Conservation (phyloP, 345 rosid genomes). For the Jatropha curcas region DNA sequence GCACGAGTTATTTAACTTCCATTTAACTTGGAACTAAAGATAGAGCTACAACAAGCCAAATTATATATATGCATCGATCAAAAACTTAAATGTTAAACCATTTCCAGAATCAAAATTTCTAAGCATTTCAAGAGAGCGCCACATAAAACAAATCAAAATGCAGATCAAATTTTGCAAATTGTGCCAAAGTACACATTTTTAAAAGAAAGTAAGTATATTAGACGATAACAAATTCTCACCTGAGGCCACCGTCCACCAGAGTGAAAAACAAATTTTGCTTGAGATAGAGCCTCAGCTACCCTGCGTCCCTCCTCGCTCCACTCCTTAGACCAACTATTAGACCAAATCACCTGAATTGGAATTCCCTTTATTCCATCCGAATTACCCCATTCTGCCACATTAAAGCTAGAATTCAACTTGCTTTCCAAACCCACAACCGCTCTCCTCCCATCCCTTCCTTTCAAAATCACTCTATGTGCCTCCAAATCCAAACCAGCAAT, state of each 20-base stretch:
- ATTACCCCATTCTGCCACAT: slow-evolving; percentile 73
- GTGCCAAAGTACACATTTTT: neutral
- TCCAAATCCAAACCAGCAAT: slow-evolving; percentile 49
- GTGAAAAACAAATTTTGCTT: slow-evolving; percentile 65
- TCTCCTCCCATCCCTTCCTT: slow-evolving; percentile 66
- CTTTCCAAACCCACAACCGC: slow-evolving; percentile 57
- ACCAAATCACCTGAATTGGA: slow-evolving; percentile 85
- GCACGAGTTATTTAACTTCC: neutral
- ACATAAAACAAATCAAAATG: slow-evolving; percentile 1
- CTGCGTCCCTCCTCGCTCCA: slow-evolving; percentile 67
- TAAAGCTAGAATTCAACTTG: slow-evolving; percentile 75
- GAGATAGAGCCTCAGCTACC: slow-evolving; percentile 67
- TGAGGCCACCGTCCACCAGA: slow-evolving; percentile 92
- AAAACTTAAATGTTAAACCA: neutral
- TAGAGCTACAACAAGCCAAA: too few relatives aligned
- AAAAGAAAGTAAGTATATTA: neutral
- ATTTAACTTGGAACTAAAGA: too few relatives aligned
- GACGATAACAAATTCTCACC: slow-evolving; percentile 44
- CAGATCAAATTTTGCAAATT: neutral
- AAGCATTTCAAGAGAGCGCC: neutral
- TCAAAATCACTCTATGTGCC: slow-evolving; percentile 71
- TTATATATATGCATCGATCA: too few relatives aligned
- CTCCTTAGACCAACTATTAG: slow-evolving; percentile 56
- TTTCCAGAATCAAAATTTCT: neutral
- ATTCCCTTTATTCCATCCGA: slow-evolving; percentile 52